Base-by-base conservation (phyloP, 495 filamentous ascomycete genomes). In the Podospora pseudopauciseta region DNA sequence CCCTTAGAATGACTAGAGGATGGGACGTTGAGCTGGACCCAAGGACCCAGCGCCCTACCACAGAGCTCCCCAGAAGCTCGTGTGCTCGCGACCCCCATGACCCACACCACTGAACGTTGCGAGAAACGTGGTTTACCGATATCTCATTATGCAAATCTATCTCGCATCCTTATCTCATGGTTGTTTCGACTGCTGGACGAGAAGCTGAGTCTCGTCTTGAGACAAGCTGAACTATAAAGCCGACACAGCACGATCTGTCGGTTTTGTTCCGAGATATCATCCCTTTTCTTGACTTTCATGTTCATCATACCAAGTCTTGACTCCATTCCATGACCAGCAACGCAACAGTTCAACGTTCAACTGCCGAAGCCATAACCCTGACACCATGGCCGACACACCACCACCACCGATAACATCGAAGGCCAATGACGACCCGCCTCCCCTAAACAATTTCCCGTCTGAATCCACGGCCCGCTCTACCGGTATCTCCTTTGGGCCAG, bases 101-200 rank as follows among this genome's bases (percentile, higher is more conserved):
- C 3, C n/a, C n/a, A 58, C 39, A n/a, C 55, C n/a, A 19, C 26
- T n/a, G 16, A 27, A 16, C 26, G 23, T 26, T 62, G 23, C 20
- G 32, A 62, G 18, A 27, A 30, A n/a, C 18, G 20, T 32, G 23
- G 4, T 30, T 30, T 32, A 28, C 11, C 60, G 23, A 62, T 34
- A 62, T 62, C 60, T 26, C 64, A 60, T 49, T 49, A 39, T 34
- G 56, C 55, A 49, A 61, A 60, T 67, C 26, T 54, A 67, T 67
- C 65, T 67, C 65, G 55, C 19, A 49, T 27, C 19, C 30, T 32
- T 49, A 60, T 53, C 65, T 61, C 39, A 3, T 13, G 39, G 13
- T 16, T 49, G 39, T 11, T 49, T 49, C 39, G 39, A 9, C 39
- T 11, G 15, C 13, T 49, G 5, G 39, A 49, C 30, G 39, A 11